These are phyloP conservation scores for Pyrenochaeta sp. DNA, from an alignment of 2,329 filamentous ascomycete genomes.

Conservation along the genomic window DNA sequence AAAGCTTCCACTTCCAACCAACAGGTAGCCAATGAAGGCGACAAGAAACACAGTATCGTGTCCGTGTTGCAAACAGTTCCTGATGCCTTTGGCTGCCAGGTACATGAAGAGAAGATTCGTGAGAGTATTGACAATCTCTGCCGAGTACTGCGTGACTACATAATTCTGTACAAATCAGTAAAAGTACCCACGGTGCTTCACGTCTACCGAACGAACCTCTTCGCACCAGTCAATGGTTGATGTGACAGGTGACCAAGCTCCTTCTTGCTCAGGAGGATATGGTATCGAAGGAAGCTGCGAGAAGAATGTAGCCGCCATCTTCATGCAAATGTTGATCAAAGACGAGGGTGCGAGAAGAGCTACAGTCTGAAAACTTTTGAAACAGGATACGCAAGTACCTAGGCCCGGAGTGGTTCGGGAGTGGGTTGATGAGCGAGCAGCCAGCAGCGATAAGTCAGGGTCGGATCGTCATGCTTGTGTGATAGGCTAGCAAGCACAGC, in stretches of 20 bases:
- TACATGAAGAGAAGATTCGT: conserved; percentile 85
- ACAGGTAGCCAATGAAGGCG: conserved; percentile 66
- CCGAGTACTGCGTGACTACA: conserved; percentile 76
- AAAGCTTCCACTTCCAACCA: conserved; percentile 69
- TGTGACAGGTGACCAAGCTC: conserved; percentile 74
- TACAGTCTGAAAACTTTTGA: not conserved
- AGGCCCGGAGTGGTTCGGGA: conserved; percentile 24
- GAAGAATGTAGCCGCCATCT: conserved; percentile 41
- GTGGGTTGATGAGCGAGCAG: conserved; percentile 18
- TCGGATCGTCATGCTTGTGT: conserved; percentile 10
- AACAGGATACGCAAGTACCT: conserved; percentile 9
- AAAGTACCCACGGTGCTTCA: conserved; percentile 8
- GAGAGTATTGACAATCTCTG: conserved; percentile 79
- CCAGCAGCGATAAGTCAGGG: conserved; percentile 11
- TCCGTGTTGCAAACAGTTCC: conserved; percentile 72
- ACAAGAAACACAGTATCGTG: conserved; percentile 81
- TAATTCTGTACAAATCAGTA: conserved; percentile 68
- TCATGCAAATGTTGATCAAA: not conserved
- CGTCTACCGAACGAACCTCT: conserved; percentile 61
- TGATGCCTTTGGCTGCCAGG: conserved; percentile 77
- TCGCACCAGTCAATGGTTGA: conserved; percentile 82
- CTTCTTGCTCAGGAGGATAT: conserved; percentile 61
- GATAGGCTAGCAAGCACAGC: conserved; percentile 2
- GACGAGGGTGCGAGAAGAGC: not conserved
- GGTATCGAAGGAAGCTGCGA: conserved; percentile 54